phyloP scores from a whole-genome alignment of 164 flowering plant genomes.

The Annona cherimola region DNA sequence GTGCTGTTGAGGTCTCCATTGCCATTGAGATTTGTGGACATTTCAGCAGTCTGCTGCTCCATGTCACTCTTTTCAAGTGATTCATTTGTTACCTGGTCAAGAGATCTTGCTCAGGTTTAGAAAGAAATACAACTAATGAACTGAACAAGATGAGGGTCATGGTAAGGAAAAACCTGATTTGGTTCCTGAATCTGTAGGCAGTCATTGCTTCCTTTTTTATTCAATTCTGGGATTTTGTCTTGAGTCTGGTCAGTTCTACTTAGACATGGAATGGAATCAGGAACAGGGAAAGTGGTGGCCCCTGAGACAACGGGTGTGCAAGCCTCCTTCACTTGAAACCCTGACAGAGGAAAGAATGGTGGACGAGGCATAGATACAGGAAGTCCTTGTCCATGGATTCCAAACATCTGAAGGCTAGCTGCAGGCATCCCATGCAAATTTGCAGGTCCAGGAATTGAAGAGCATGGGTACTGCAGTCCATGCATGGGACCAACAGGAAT shows the following conservation, averaged over 20 bases:
- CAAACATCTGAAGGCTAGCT: slow-evolving; percentile 42
- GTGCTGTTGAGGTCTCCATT: slow-evolving; percentile 4
- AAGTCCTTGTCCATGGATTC: slow-evolving; percentile 54
- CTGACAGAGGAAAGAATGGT: slow-evolving; percentile 39
- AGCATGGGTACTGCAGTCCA: slow-evolving; percentile 46
- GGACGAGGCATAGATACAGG: slow-evolving; percentile 44
- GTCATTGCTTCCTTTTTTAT: slow-evolving; percentile 4
- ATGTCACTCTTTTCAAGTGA: slow-evolving; percentile 14
- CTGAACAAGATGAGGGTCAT: neutral
- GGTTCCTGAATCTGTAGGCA: slow-evolving; percentile 13
- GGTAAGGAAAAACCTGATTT: slow-evolving; percentile 16
- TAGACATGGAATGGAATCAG: slow-evolving; percentile 30
- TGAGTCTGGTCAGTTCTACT: slow-evolving; percentile 18
- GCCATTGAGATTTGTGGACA: slow-evolving; percentile 4
- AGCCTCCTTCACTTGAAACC: slow-evolving; percentile 29
- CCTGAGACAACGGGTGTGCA: slow-evolving; percentile 28
- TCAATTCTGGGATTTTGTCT: slow-evolving; percentile 7
- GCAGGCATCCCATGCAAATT: slow-evolving; percentile 47
- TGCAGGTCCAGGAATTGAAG: slow-evolving; percentile 32
- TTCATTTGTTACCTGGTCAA: slow-evolving; percentile 14
- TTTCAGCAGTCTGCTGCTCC: slow-evolving; percentile 11
- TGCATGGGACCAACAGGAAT: slow-evolving; percentile 54
- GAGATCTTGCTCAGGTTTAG: neutral
- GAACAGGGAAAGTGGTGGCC: slow-evolving; percentile 21
- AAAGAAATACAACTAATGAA: neutral